Evolutionary conservation across 2,329 filamentous ascomycete species (phyloP).

Genomic region (Diaporthe destruens): DNA sequence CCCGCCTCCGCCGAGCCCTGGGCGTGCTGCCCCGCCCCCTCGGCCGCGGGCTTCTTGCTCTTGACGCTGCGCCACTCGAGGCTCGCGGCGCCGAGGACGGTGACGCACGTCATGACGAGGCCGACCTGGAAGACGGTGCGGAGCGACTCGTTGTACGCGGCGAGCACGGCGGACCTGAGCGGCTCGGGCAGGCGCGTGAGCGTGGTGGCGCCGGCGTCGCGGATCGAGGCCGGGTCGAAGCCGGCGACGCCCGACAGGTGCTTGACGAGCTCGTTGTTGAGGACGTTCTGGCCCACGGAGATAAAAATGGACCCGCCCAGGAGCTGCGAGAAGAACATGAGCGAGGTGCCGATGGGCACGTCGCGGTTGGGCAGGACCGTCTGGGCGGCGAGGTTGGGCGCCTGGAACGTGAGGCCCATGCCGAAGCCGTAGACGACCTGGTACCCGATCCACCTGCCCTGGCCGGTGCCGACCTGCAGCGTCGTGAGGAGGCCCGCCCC

Average conservation of each 20-base stretch:
- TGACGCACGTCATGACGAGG: constrained; percentile 65
- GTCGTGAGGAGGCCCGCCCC: constrained; percentile 59
- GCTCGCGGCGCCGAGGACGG: constrained; percentile 64
- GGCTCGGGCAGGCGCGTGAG: constrained; percentile 44
- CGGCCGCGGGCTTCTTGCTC: constrained; percentile 46
- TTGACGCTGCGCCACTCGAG: constrained; percentile 71
- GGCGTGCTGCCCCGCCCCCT: constrained; percentile 40
- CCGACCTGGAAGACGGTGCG: constrained; percentile 71
- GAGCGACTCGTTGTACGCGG: constrained; percentile 73
- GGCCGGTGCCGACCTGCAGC: constrained; percentile 51
- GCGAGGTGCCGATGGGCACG: constrained; percentile 56
- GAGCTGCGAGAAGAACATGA: constrained; percentile 61
- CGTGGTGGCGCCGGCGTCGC: constrained; percentile 43
- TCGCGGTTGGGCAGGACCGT: constrained; percentile 57
- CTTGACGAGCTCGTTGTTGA: constrained; percentile 55
- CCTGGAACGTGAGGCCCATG: constrained; percentile 59
- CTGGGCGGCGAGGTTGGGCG: constrained; percentile 60
- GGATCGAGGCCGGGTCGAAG: constrained; percentile 43
- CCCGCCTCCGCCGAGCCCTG: constrained; percentile 5
- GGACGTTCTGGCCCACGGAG: constrained; percentile 60
- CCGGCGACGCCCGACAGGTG: constrained; percentile 50
- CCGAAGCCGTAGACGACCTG: constrained; percentile 60
- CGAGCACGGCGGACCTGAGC: constrained; percentile 44
- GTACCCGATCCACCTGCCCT: constrained; percentile 54
- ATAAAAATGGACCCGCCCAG: constrained; percentile 61